Conservation (phyloP, 1,284 basidiomycete genomes). For the Cryptococcus depauperatus region DNA sequence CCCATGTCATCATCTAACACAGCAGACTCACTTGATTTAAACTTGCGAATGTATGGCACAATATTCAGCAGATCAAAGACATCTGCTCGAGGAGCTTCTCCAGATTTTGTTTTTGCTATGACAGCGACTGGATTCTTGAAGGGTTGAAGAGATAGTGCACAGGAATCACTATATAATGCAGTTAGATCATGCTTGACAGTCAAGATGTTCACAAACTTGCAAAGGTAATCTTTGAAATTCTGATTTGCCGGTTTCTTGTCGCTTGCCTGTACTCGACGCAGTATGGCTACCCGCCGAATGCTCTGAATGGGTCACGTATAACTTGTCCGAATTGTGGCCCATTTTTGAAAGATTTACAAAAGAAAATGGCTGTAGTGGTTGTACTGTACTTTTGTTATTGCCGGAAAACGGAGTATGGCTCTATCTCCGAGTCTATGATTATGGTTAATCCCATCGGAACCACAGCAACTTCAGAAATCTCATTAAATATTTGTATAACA, state of each 20-base stretch:
- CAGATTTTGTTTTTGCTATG: conserved; percentile 37
- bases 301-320: conserved; percentile 45
- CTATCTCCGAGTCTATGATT: too few relatives aligned
- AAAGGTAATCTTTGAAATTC: conserved; percentile 43
- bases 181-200: not conserved
- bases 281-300: conserved; percentile 42
- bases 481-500: too few relatives aligned
- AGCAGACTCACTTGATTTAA: conserved; percentile 53
- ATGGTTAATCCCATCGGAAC: too few relatives aligned
- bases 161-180: conserved; percentile 59
- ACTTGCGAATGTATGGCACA: conserved; percentile 73
- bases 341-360: conserved; percentile 14
- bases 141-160: conserved; percentile 83
- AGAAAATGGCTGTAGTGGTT: not conserved
- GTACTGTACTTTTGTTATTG: not conserved
- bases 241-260: conserved; percentile 28
- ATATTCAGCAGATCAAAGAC: conserved; percentile 80
- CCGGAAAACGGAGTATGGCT: too few relatives aligned
- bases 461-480: too few relatives aligned
- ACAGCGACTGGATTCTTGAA: conserved; percentile 85
- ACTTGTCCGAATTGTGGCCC: conserved; percentile 45
- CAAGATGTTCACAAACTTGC: conserved; percentile 25
- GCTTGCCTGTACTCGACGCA: conserved; percentile 40
- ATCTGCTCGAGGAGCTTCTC: conserved; percentile 41
- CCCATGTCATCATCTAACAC: not conserved